These are phyloP conservation scores for Lecanoromycetidae sp. DNA, from an alignment of 2,329 filamentous ascomycete genomes.

Conservation along the genomic window DNA sequence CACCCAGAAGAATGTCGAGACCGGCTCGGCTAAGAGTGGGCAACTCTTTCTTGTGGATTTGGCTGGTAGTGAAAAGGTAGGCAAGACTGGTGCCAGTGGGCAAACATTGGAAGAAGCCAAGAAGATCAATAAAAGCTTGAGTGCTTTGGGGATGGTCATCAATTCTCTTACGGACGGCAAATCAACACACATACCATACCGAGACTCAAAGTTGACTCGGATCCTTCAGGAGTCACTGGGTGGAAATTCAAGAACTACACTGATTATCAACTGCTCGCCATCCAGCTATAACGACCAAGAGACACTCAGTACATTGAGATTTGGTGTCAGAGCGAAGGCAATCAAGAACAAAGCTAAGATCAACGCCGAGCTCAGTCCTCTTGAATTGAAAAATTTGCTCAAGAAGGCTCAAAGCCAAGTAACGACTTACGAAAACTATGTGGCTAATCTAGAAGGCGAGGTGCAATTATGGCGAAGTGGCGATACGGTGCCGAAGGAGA, in stretches of 20 bases:
- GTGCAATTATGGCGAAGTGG: conserved; percentile 78
- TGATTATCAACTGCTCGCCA: conserved; percentile 98
- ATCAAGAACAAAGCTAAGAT: conserved; percentile 99
- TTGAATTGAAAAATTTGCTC: conserved; percentile 84
- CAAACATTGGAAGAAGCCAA: conserved; percentile 97
- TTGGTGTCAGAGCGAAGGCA: conserved; percentile 90
- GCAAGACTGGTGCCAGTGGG: conserved; percentile 94
- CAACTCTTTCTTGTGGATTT: conserved; percentile 96
- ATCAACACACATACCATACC: conserved; percentile 89
- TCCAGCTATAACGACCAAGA: conserved; percentile 97
- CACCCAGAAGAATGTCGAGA: conserved; percentile 95
- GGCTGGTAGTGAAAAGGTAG: conserved; percentile 95
- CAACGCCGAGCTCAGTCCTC: conserved; percentile 91
- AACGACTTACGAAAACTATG: conserved; percentile 77
- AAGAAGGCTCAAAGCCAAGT: conserved; percentile 86
- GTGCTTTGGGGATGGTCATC: conserved; percentile 97
- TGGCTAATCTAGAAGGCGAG: conserved; percentile 71
- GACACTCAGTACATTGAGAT: conserved; percentile 80
- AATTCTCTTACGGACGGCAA: conserved; percentile 93
- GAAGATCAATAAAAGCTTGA: conserved; percentile 99
- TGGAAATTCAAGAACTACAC: conserved; percentile 93
- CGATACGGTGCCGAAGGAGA: conserved; percentile 77
- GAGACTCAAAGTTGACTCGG: conserved; percentile 94
- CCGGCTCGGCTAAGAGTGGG: conserved; percentile 87
- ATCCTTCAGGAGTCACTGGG: conserved; percentile 95